Evolutionary conservation across 495 filamentous ascomycete species (phyloP), one percentile per base, ranked within the genome.

Genomic region (Filosporella fistucella): DNA sequence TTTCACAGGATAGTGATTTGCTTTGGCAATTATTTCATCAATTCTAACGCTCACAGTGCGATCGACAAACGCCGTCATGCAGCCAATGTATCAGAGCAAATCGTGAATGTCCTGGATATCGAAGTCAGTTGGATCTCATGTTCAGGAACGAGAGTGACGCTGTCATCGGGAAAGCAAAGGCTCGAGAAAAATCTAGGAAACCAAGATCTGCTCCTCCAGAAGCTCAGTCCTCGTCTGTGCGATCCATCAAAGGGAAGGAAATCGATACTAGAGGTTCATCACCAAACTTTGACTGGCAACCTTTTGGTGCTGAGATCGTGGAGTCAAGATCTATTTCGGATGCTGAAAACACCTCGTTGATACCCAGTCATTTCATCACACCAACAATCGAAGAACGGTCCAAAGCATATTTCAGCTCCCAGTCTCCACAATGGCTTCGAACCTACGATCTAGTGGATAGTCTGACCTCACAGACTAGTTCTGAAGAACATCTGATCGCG

Each of bases 81-180:
- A 76, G 76, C 29, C 84, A 88, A 61, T 89, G 85, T 58, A 61
- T 71, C 30, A 75, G 79, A 54, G 72, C 76, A 40, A 72, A 74
- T 53, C 71, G 81, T 56, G 61, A 65, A 52, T 89, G 85, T 57
- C 82, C 84, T 39, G 84, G 85, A 20, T 89, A 89, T 57, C 74
- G 84, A 33, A 82, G 85, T 43, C 74, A 84, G 52, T 63, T 86
- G 33, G 81, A 83, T 44, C 68, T 88, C 33, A 80, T 86, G 73
- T 89, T 88, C 59, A 78, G 84, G 22, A 81, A 86, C 56, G 81
- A 89, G 61, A 88, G 81, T 59, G 72, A 75, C 43, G 74, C 79
- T 51, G 80, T 88, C 36, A 76, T 79, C 47, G 73, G 72, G 47
- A 88, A 85, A 62, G 81, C 77, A 33, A 54, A 48, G 28, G 45